A percentile compares a stretch with the other conserved stretches of the same genome.
These are phyloP conservation scores for Pythium grandisporangium DNA, from an alignment of 352 stramenopile genomes.

Conservation along the genomic window DNA sequence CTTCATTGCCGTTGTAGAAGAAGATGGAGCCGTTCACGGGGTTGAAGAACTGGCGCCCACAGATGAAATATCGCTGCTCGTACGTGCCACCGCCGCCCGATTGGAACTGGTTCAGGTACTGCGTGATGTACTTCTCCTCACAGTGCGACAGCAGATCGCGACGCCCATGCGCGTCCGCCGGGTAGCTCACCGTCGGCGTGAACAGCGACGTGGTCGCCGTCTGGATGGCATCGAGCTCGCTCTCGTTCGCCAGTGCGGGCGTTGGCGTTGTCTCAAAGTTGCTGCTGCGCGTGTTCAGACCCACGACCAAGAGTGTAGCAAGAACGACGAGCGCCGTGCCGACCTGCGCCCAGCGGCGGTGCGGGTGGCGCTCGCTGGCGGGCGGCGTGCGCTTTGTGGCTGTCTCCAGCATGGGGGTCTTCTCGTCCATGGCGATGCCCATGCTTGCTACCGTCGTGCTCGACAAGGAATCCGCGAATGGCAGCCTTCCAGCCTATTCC, in stretches of 20 bases:
- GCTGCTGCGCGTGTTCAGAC: too few relatives aligned
- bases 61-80: conserved; percentile 65
- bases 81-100: conserved; percentile 18
- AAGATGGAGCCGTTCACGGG: conserved; percentile 34
- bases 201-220: conserved; percentile 2
- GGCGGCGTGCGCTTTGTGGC: background rate
- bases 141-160: conserved; percentile 32
- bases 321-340: conserved; percentile 5
- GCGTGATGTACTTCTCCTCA: conserved; percentile 28
- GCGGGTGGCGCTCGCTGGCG: background rate
- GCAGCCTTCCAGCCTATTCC: too few relatives aligned
- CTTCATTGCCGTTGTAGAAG: conserved; percentile 72
- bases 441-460: too few relatives aligned
- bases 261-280: too few relatives aligned
- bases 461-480: too few relatives aligned
- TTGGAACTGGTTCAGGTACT: conserved; percentile 43
- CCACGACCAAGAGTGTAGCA: conserved; percentile 4
- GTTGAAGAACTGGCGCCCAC: conserved; percentile 36
- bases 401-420: conserved; percentile 9
- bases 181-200: conserved; percentile 12
- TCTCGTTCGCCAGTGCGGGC: too few relatives aligned
- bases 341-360: conserved; percentile 3
- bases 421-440: conserved; percentile 6
- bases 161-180: conserved; percentile 3
- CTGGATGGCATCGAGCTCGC: background rate